Evolutionary conservation across 164 flowering plant species (phyloP).

Genomic region (Saururus chinensis): DNA sequence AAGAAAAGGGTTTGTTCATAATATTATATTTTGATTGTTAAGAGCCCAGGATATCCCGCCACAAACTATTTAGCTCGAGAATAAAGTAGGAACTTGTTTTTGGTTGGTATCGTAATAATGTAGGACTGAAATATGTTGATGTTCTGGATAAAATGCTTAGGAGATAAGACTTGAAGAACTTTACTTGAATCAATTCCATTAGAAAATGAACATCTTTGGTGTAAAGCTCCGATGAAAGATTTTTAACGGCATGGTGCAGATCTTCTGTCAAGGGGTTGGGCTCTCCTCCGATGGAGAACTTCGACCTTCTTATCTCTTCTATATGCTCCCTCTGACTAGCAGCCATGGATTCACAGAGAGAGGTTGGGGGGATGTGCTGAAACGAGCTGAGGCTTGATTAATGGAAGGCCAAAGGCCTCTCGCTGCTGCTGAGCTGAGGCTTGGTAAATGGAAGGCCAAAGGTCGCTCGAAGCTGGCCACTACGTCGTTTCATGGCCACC

Average conservation of each 20-base stretch:
- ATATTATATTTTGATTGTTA: too few species aligned
- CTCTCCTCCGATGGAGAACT: constrained; percentile 9
- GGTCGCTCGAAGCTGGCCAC: too few species aligned
- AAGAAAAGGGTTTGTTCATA: too few species aligned
- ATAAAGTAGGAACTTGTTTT: background rate
- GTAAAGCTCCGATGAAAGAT: constrained; percentile 49
- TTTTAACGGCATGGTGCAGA: constrained; percentile 37
- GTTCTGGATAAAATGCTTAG: background rate
- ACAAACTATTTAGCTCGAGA: too few species aligned
- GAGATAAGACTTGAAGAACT: background rate
- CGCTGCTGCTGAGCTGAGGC: too few species aligned
- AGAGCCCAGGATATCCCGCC: too few species aligned
- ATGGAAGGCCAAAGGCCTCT: too few species aligned
- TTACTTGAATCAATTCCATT: constrained; percentile 53
- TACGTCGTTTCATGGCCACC: too few species aligned
- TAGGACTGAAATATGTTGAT: background rate
- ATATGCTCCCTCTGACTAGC: constrained; percentile 4
- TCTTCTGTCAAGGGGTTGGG: constrained; percentile 20
- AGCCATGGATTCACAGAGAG: background rate
- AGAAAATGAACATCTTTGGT: constrained; percentile 51
- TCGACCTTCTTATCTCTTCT: constrained; percentile 7
- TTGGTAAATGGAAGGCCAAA: too few species aligned
- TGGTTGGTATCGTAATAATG: background rate
- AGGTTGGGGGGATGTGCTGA: too few species aligned
- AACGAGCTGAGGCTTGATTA: too few species aligned